These are phyloP conservation scores for Biscogniauxia marginata DNA, from an alignment of 2,329 filamentous ascomycete genomes.

Conservation along the genomic window DNA sequence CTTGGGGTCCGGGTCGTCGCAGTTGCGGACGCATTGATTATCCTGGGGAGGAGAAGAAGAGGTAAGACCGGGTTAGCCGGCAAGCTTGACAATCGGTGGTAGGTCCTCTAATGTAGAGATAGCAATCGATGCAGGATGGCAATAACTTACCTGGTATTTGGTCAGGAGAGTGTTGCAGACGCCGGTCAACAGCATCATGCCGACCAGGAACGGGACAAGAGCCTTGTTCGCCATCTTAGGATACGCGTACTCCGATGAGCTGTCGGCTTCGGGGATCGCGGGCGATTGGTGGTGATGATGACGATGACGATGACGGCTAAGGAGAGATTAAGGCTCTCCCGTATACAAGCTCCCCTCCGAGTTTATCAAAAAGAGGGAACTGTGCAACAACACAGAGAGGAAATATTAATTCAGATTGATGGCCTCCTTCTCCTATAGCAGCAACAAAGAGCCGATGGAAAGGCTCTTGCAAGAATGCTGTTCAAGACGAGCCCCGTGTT, in stretches of 20 bases:
- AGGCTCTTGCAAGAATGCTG: background rate
- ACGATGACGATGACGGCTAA: background rate
- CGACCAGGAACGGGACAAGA: conserved; percentile 80
- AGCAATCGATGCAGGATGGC: background rate
- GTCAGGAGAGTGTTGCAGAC: conserved; percentile 96
- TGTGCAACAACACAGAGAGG: no score
- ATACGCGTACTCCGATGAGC: background rate
- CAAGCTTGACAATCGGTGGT: no score
- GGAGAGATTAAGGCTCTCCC: background rate
- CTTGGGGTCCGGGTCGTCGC: conserved; percentile 65
- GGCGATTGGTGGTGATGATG: conserved; percentile 7
- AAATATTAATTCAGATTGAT: background rate
- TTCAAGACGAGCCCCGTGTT: background rate
- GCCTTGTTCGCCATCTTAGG: conserved; percentile 67
- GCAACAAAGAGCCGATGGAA: conserved; percentile 15
- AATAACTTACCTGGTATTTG: conserved; percentile 78
- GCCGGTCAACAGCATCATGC: conserved; percentile 94
- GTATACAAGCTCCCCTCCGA: background rate
- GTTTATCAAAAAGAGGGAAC: no score
- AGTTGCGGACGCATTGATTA: conserved; percentile 94
- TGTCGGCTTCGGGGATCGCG: background rate
- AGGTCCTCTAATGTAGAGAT: no score
- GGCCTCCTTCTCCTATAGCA: background rate
- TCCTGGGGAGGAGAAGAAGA: conserved; percentile 54
- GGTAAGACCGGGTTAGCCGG: conserved; percentile 18